phyloP scores from a whole-genome alignment of 805 yeast species.

The Lipomyces starkeyi region DNA sequence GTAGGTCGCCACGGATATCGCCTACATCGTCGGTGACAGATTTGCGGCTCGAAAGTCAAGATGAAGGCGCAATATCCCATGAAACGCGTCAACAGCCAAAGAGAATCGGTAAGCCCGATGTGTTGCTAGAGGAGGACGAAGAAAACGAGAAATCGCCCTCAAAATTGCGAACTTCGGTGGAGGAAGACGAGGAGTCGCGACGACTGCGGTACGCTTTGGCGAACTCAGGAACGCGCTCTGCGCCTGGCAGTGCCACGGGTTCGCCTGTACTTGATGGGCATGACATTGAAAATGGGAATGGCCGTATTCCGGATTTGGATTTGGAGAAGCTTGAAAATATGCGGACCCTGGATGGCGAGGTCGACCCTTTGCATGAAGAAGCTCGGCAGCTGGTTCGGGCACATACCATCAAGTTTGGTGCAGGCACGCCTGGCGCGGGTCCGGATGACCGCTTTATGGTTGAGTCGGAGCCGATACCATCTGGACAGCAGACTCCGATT shows the following conservation, averaged over 20 bases:
- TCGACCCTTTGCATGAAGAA: conserved; percentile 28
- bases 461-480: conserved; percentile 24
- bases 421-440: background rate
- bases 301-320: conserved; percentile 15
- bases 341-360: background rate
- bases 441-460: conserved; percentile 23
- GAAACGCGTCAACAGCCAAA: background rate
- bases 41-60: background rate
- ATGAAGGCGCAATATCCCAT: background rate
- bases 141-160: conserved; percentile 4
- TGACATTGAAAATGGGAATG: background rate
- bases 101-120: background rate
- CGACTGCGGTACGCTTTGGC: conserved; percentile 26
- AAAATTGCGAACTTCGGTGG: background rate
- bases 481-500: conserved; percentile 33
- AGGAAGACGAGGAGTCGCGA: conserved; percentile 25
- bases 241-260: conserved; percentile 23
- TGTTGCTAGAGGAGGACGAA: conserved; percentile 22
- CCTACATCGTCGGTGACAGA: background rate
- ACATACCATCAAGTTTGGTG: conserved; percentile 27
- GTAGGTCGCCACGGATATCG: background rate
- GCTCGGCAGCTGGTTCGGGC: conserved; percentile 38
- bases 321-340: conserved; percentile 23
- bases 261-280: conserved; percentile 14
- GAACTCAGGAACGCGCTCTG: conserved; percentile 27